Conservation (phyloP, 169 alveolate species). For the Plasmodium gaboni region DNA sequence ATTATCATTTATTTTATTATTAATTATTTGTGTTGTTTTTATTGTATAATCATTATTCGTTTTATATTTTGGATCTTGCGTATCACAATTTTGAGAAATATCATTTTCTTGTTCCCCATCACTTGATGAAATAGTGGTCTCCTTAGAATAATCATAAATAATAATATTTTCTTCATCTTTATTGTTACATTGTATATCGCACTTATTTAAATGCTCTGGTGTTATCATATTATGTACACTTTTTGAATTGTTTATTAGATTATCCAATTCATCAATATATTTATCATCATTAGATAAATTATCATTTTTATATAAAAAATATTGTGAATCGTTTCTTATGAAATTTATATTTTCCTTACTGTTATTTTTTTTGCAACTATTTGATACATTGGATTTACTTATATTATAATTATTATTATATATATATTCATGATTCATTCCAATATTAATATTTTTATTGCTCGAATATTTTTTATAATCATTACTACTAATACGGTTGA, state of each 20-base stretch:
- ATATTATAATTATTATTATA: too few species aligned
- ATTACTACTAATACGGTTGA: too few species aligned
- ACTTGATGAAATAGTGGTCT: too few species aligned
- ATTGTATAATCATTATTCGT: neutral
- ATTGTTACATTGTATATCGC: conserved; percentile 39
- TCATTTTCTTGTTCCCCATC: too few species aligned
- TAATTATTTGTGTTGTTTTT: neutral
- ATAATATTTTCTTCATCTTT: conserved; percentile 1
- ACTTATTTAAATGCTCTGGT: conserved; percentile 17
- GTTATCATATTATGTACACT: neutral
- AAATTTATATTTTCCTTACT: conserved; percentile 2
- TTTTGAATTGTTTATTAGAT: conserved; percentile 6
- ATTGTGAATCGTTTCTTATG: conserved; percentile 1
- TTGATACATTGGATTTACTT: neutral
- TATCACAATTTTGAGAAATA: too few species aligned
- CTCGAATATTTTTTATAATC: too few species aligned
- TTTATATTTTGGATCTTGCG: too few species aligned
- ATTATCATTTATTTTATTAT: too few species aligned
- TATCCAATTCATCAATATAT: conserved; percentile 35
- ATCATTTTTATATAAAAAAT: conserved; percentile 4
- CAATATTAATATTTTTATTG: too few species aligned
- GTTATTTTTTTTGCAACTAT: conserved; percentile 4
- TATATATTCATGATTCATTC: too few species aligned
- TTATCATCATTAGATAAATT: conserved; percentile 29
- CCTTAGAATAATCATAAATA: neutral